phyloP scores from a whole-genome alignment of 179 eudicot species.

The Spergularia azorica region DNA sequence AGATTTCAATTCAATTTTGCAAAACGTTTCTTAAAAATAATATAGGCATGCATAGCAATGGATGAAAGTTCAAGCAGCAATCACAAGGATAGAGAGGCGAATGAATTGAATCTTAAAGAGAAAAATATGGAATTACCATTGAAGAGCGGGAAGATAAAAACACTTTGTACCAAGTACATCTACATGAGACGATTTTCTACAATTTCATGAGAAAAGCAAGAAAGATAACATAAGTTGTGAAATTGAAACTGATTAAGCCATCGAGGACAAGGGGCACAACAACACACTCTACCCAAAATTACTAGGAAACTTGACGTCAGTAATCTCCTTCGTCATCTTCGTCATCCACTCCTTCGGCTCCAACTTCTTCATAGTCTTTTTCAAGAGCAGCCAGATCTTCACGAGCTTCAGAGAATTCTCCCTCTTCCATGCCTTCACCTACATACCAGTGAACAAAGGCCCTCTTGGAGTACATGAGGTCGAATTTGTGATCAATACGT shows the following conservation, averaged over 20 bases:
- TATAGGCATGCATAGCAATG: not conserved
- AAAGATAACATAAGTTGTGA: conserved; percentile 5
- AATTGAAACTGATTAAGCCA: conserved; percentile 5
- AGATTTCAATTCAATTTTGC: too few species aligned
- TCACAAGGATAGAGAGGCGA: too few species aligned
- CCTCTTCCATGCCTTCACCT: conserved; percentile 96
- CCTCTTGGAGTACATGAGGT: conserved; percentile 87
- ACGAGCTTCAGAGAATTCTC: conserved; percentile 89
- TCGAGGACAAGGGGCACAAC: not conserved
- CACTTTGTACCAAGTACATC: not conserved
- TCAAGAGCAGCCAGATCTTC: conserved; percentile 90
- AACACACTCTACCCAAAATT: conserved; percentile 6
- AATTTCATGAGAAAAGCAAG: conserved; percentile 11
- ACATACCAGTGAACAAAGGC: conserved; percentile 95
- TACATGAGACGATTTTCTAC: conserved; percentile 20
- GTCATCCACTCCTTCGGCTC: conserved; percentile 80
- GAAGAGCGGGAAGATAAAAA: not conserved
- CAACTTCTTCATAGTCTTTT: conserved; percentile 84
- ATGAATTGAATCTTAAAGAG: not conserved
- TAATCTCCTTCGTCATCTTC: conserved; percentile 75
- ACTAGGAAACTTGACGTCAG: conserved; percentile 20
- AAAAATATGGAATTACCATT: not conserved
- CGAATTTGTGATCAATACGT: conserved; percentile 87
- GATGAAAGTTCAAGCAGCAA: not conserved
- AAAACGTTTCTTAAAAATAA: too few species aligned